phyloP scores from a whole-genome alignment of 148 eudicot species.

The Chenopodium berlandieri region DNA sequence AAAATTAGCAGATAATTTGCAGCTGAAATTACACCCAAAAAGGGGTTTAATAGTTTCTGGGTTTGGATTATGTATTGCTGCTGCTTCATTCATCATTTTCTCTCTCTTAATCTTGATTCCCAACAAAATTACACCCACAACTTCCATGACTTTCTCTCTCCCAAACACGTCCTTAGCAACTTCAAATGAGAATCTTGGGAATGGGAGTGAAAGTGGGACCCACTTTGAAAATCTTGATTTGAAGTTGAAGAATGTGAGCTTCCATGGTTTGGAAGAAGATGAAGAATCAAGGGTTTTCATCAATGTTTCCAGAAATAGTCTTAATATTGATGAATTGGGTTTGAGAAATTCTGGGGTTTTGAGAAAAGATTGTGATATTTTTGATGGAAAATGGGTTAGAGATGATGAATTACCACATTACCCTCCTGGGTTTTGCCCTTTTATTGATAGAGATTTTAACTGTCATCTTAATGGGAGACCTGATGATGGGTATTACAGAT shows the following conservation, averaged over 20 bases:
- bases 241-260: constrained; percentile 37
- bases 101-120: constrained; percentile 32
- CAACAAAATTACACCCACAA: not conserved
- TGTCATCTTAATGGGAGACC: constrained; percentile 73
- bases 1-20: constrained; percentile 18
- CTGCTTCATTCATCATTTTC: constrained; percentile 41
- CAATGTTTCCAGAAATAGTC: not conserved
- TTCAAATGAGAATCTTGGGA: no score
- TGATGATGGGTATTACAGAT: constrained; percentile 57
- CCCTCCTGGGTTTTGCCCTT: constrained; percentile 71
- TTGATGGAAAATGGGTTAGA: constrained; percentile 80
- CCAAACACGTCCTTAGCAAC: constrained; percentile 14
- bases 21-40: constrained; percentile 20
- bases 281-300: constrained; percentile 2
- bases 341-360: not conserved
- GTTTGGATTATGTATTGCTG: constrained; percentile 40
- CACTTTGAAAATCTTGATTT: constrained; percentile 32
- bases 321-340: not conserved
- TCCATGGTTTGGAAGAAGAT: constrained; percentile 4
- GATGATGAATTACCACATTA: constrained; percentile 65
- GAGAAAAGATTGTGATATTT: constrained; percentile 54
- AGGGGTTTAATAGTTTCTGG: constrained; percentile 42
- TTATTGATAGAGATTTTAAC: constrained; percentile 72
- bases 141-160: constrained; percentile 15
- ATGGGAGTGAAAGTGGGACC: constrained; percentile 20